phyloP scores from a whole-genome alignment of 352 stramenopile genomes.

The Globisporangium okanoganense region DNA sequence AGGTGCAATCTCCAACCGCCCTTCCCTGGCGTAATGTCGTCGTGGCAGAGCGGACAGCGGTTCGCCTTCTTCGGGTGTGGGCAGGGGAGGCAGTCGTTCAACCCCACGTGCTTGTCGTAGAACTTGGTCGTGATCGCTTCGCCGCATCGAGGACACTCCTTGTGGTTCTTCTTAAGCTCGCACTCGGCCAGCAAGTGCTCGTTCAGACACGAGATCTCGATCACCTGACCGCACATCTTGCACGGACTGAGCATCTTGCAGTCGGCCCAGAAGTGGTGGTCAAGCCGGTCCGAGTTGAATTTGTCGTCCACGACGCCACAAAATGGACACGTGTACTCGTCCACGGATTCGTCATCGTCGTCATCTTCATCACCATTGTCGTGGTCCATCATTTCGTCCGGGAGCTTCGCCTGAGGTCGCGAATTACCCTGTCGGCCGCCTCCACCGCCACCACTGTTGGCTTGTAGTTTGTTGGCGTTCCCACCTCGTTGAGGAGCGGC shows the following conservation, averaged over 20 bases:
- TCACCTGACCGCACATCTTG: conserved; percentile 91
- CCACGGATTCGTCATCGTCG: conserved; percentile 70
- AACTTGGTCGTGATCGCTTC: conserved; percentile 86
- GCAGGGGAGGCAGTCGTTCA: conserved; percentile 67
- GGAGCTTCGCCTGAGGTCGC: conserved; percentile 14
- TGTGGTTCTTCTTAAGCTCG: conserved; percentile 80
- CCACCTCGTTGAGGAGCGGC: conserved; percentile 8
- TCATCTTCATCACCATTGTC: conserved; percentile 35
- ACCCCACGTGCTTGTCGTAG: conserved; percentile 72
- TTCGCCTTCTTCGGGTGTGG: conserved; percentile 56
- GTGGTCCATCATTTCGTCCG: conserved; percentile 24
- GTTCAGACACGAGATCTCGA: conserved; percentile 88
- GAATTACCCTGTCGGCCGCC: conserved; percentile 6
- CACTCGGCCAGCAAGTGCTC: conserved; percentile 90
- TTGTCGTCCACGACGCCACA: conserved; percentile 83
- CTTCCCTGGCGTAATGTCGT: conserved; percentile 63
- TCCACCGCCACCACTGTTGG: too few relatives aligned
- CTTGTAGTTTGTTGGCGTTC: background rate
- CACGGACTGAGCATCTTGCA: conserved; percentile 91
- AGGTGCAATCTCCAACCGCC: conserved; percentile 70
- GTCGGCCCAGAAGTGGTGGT: conserved; percentile 91
- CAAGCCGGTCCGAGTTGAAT: conserved; percentile 87
- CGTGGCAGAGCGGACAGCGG: conserved; percentile 80
- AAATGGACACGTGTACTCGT: conserved; percentile 91
- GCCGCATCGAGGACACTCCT: conserved; percentile 70